Base-by-base conservation (phyloP, 2,329 filamentous ascomycete genomes). In the Ampelomyces quisqualis region DNA sequence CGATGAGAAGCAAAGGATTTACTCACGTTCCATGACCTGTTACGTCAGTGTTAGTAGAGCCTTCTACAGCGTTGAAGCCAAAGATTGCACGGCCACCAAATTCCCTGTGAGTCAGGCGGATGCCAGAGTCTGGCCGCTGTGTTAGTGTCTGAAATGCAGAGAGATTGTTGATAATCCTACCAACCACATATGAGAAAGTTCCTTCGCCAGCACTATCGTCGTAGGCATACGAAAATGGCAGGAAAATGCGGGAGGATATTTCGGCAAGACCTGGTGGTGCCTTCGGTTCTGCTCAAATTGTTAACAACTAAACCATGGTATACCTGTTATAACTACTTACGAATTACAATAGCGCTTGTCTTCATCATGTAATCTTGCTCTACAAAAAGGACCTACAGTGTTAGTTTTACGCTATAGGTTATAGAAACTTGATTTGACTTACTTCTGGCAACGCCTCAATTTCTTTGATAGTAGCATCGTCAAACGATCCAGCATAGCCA, bases 101-200 rank as follows among this genome's bases (percentile, higher is more conserved):
- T 6, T 67, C 65, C 1, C 34, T 20, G 65, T 86, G 82, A 2
- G 72, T 75, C 21, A 66, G 64, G 29, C 70, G 67, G 60, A 86
- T 77, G 47, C 82, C 83, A 2, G 81, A 84, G 64, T 86, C 37
- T 39, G 11, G 13, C 14, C 13, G 18, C 6, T 20, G 17, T 18
- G 15, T 28, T 21, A 21, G 23, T 15, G 5, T 13, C 26, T 4
- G 5, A 17, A 3, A 17, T 23, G 8, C 22, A n/a, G 14, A 7
- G 14, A 14, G 14, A 20, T 18, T 19, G n/a, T n/a, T 27, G 8
- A 18, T 28, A 14, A 24, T 29, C 37, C 4, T 39, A 33, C 37
- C 82, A n/a, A 86, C 73, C 13, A 86, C 69, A 59, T 80, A 86
- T 13, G 51, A 55, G 40, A 51, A 65, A 0, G 53, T 62, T 18